Base-by-base conservation (phyloP, 208 protist species). In the Trypanosoma boissoni region DNA sequence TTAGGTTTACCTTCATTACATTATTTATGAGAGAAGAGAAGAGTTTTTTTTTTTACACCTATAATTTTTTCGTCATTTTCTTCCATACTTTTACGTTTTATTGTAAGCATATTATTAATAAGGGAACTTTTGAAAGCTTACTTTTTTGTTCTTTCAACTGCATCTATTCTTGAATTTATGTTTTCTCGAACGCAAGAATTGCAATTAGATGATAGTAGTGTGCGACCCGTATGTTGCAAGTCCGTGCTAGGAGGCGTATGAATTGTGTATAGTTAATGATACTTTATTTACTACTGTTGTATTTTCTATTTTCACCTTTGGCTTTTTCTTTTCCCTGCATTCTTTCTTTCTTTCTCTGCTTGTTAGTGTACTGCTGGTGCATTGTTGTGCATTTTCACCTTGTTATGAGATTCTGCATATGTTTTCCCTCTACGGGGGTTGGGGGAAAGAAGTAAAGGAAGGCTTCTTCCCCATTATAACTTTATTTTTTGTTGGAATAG, bases 71-170 rank as follows among this genome's bases (percentile, higher is more conserved):
- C n/a, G n/a, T n/a, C n/a, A n/a, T n/a, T n/a, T n/a, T n/a, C n/a
- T n/a, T n/a, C n/a, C n/a, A n/a, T n/a, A n/a, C n/a, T n/a, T n/a
- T n/a, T n/a, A n/a, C n/a, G n/a, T n/a, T n/a, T n/a, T n/a, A n/a
- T n/a, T n/a, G n/a, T n/a, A n/a, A 37, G 16, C 28, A 20, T 43
- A 31, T 55, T 43, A 9, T 55, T 39, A 9, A 29, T 18, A 55
- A 32, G 14, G 14, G 10, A 55, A 43, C 41, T 29, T 46, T 6
- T 45, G 5, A 42, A 29, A 8, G 9, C 6, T 43, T 58, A 46
- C 23, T 44, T 58, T 44, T 34, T 66, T 66, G 34, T 49, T 57
- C 27, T 43, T 58, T n/a, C n/a, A n/a, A n/a, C n/a, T n/a, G n/a
- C n/a, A n/a, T n/a, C n/a, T n/a, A n/a, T n/a, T n/a, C n/a, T n/a